These are phyloP conservation scores for Chrysoporthe austroafricana DNA, from an alignment of 2,329 filamentous ascomycete species.

Conservation along the genomic window DNA sequence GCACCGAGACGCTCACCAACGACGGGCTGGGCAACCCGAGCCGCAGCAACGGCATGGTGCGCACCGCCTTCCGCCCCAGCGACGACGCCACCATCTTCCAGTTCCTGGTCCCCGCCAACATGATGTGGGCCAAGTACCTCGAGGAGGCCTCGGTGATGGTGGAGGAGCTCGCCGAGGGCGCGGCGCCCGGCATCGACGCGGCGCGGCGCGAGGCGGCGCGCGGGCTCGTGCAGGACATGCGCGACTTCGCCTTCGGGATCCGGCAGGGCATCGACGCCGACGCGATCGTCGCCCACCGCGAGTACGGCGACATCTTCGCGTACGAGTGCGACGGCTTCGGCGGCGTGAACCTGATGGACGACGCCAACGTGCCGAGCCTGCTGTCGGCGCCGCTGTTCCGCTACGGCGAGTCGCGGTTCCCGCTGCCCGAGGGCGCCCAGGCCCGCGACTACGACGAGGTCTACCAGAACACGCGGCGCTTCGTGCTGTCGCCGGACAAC, in stretches of 20 bases:
- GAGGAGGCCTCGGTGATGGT: slow-evolving; percentile 56
- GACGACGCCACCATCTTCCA: slow-evolving; percentile 83
- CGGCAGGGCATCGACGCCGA: slow-evolving; percentile 69
- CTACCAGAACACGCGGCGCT: slow-evolving; percentile 79
- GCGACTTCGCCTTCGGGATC: slow-evolving; percentile 63
- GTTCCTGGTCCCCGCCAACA: slow-evolving; percentile 79
- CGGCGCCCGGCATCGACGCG: slow-evolving; percentile 31
- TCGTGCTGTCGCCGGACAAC: slow-evolving; percentile 76
- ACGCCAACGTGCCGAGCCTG: slow-evolving; percentile 71
- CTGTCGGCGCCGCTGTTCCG: slow-evolving; percentile 68
- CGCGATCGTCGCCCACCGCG: slow-evolving; percentile 65
- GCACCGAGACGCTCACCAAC: slow-evolving; percentile 76
- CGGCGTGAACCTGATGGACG: slow-evolving; percentile 68
- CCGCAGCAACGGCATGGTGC: slow-evolving; percentile 74
- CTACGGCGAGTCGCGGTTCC: slow-evolving; percentile 42
- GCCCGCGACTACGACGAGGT: slow-evolving; percentile 58
- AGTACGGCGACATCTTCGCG: slow-evolving; percentile 71
- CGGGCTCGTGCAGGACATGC: slow-evolving; percentile 58
- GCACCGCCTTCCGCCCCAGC: slow-evolving; percentile 80
- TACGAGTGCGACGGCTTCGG: slow-evolving; percentile 80
- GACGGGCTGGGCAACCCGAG: slow-evolving; percentile 78
- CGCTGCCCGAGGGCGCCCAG: slow-evolving; percentile 12
- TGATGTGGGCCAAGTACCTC: slow-evolving; percentile 69
- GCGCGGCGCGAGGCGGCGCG: slow-evolving; percentile 39
- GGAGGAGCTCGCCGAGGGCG: slow-evolving; percentile 47